Conservation (phyloP, 139 green algal genomes). For the Chlamydomonas asymmetrica region DNA sequence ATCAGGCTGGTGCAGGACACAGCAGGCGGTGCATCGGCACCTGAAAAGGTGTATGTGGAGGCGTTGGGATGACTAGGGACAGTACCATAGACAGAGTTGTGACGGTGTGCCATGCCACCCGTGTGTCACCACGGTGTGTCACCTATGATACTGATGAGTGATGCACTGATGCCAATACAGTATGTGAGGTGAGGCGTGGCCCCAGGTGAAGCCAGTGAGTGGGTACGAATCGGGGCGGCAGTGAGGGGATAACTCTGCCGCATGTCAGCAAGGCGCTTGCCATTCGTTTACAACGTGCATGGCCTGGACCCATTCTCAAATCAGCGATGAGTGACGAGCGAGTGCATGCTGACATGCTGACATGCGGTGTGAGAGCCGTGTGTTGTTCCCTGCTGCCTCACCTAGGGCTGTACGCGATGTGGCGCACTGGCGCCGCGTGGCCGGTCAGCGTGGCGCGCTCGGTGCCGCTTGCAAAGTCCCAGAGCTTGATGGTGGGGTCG, state of each 20-base stretch:
- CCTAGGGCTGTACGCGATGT: conserved; percentile 12
- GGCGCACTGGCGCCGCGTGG: background rate
- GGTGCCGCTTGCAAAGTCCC: conserved; percentile 9
- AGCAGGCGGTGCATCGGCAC: background rate
- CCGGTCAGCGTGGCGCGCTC: background rate
- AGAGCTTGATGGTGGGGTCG: conserved; percentile 3
- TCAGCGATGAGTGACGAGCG: too few relatives aligned
- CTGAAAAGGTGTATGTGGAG: background rate
- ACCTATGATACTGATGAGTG: too few relatives aligned
- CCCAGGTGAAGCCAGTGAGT: too few relatives aligned
- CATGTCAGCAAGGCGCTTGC: background rate
- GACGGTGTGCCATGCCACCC: too few relatives aligned
- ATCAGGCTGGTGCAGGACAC: background rate
- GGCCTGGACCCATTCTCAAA: too few relatives aligned
- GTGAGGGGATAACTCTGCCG: background rate
- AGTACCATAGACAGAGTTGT: too few relatives aligned
- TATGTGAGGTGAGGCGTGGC: too few relatives aligned
- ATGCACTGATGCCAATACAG: too few relatives aligned
- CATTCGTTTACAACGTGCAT: background rate
- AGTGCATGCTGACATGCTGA: too few relatives aligned
- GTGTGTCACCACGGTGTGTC: too few relatives aligned
- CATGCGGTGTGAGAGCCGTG: background rate
- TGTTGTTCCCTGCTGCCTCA: background rate
- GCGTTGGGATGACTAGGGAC: too few relatives aligned
- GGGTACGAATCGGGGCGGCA: too few relatives aligned